Percentiles rank a stretch among this genome's conserved stretches.
phyloP scores from a whole-genome alignment of 148 eudicot species.

The Hydrangea macrophylla region DNA sequence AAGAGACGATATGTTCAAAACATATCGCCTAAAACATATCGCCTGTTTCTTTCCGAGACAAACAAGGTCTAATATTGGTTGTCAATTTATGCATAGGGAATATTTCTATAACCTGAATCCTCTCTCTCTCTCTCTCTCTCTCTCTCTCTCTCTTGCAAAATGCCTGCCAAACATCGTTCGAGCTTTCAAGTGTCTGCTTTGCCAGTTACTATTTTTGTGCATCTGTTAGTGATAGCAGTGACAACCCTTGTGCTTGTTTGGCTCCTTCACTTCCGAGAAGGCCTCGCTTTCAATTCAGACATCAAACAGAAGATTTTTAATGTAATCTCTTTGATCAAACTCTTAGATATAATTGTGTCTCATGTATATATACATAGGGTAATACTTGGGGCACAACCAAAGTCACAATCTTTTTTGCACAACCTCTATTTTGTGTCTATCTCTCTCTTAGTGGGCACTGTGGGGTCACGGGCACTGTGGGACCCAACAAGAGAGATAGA shows the following conservation, averaged over 20 bases:
- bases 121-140: not conserved
- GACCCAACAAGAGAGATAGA: no score
- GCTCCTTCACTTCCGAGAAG: slow-evolving; percentile 53
- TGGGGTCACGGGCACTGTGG: no score
- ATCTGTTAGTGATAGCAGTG: slow-evolving; percentile 37
- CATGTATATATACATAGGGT: not conserved
- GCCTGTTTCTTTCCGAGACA: no score
- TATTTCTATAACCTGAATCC: not conserved
- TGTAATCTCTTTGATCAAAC: slow-evolving; percentile 19
- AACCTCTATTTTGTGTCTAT: no score
- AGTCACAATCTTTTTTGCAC: no score
- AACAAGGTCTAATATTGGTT: not conserved
- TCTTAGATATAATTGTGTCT: not conserved
- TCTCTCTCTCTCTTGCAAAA: not conserved
- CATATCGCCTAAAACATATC: no score
- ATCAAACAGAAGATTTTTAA: slow-evolving; percentile 45
- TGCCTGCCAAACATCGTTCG: slow-evolving; percentile 14
- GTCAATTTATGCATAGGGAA: not conserved
- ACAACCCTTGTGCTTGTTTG: slow-evolving; percentile 39
- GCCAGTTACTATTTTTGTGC: slow-evolving; percentile 33
- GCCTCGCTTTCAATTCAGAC: slow-evolving; percentile 43
- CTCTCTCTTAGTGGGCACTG: no score
- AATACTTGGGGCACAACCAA: no score
- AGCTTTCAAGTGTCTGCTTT: slow-evolving; percentile 13
- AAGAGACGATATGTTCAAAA: no score